These are phyloP conservation scores for Zizania latifolia DNA, from an alignment of 176 grass and related monocot species.

Conservation along the genomic window DNA sequence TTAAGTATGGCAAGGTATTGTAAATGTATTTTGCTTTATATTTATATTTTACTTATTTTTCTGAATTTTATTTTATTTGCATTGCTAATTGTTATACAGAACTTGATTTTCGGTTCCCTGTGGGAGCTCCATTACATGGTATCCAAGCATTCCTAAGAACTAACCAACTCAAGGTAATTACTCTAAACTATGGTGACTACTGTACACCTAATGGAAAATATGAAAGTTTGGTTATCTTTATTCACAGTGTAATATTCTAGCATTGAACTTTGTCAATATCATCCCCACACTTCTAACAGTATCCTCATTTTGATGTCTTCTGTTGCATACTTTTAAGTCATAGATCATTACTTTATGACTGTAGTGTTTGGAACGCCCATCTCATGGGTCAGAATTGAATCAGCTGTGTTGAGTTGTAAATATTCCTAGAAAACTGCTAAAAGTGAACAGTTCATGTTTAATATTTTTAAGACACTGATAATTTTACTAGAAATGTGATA, in stretches of 20 bases:
- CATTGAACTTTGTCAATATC: slow-evolving; percentile 8
- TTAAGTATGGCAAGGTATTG: neutral
- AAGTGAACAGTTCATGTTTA: neutral
- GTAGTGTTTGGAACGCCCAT: neutral
- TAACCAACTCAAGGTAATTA: slow-evolving; percentile 85
- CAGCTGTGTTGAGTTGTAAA: neutral
- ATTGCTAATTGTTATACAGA: slow-evolving; percentile 43
- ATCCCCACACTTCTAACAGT: neutral
- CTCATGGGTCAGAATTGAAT: neutral
- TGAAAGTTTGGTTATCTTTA: neutral
- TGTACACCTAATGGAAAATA: no score
- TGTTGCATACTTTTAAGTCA: neutral
- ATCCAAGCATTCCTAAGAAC: slow-evolving; percentile 90
- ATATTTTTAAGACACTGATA: slow-evolving; percentile 13
- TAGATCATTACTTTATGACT: neutral
- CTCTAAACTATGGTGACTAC: no score
- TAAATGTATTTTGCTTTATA: neutral
- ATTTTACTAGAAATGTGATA: neutral
- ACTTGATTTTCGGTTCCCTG: slow-evolving; percentile 93
- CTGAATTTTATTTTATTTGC: neutral
- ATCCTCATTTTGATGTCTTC: neutral
- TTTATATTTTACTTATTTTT: neutral
- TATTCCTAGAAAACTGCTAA: no score
- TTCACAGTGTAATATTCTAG: neutral
- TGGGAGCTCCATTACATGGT: slow-evolving; percentile 93